A percentile compares a stretch with the other conserved stretches of the same genome.
Evolutionary conservation across 176 grass and related monocot genomes (phyloP).

Genomic region (Areca catechu): DNA sequence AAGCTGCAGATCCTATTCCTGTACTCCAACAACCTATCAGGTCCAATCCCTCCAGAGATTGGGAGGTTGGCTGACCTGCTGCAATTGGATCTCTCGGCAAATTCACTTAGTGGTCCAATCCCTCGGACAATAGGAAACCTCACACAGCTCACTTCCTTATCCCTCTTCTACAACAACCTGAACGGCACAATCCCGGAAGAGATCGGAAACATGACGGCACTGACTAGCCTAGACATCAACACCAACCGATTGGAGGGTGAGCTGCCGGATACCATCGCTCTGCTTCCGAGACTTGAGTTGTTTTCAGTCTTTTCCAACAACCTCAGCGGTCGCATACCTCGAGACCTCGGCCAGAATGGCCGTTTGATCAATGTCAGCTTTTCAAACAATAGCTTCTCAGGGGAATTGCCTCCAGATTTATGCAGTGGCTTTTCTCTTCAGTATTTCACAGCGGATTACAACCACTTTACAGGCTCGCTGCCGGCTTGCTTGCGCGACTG

Average conservation of each 20-base stretch:
- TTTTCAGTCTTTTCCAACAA: conserved; percentile 37
- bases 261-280: conserved; percentile 32
- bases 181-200: conserved; percentile 41
- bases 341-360: conserved; percentile 7
- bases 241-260: conserved; percentile 56
- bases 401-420: conserved; percentile 9
- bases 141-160: conserved; percentile 22
- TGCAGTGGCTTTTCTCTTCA: background rate
- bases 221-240: conserved; percentile 33
- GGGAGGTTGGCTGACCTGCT: conserved; percentile 32
- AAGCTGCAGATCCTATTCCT: conserved; percentile 35
- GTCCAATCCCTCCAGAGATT: conserved; percentile 46
- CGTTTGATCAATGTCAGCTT: background rate
- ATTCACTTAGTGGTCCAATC: conserved; percentile 26
- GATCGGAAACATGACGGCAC: conserved; percentile 43
- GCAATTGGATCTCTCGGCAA: conserved; percentile 42
- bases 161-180: conserved; percentile 51
- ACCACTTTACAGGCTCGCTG: conserved; percentile 10
- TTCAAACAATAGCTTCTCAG: conserved; percentile 24
- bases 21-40: conserved; percentile 33
- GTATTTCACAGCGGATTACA: background rate
- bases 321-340: conserved; percentile 14
- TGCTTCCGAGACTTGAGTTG: conserved; percentile 25
- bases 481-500: conserved; percentile 21
- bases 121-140: conserved; percentile 44